Percentiles rank a stretch among this genome's conserved stretches.
phyloP scores from a whole-genome alignment of 208 protist species.

The Crithidia mellificae region DNA sequence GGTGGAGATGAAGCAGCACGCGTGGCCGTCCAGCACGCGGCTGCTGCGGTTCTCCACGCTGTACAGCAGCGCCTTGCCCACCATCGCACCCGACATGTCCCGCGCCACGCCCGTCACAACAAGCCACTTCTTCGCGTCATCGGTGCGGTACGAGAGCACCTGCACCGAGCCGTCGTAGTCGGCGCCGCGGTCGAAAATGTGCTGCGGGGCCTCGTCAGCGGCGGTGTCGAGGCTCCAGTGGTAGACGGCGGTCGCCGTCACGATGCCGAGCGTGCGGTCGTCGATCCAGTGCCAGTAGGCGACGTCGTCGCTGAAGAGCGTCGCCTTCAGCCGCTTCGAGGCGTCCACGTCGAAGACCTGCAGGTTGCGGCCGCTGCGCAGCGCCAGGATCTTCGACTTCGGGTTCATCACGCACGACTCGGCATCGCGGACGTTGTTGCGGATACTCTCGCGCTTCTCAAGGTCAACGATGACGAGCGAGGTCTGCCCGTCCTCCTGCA shows the following conservation, averaged over 20 bases:
- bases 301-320: slow-evolving; percentile 93
- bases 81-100: slow-evolving; percentile 75
- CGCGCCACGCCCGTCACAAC: slow-evolving; percentile 95
- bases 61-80: slow-evolving; percentile 97
- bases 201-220: slow-evolving; percentile 89
- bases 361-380: slow-evolving; percentile 95
- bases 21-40: slow-evolving; percentile 96
- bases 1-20: slow-evolving; percentile 93
- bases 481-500: slow-evolving; percentile 76
- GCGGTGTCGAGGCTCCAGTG: slow-evolving; percentile 96
- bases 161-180: slow-evolving; percentile 90
- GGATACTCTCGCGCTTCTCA: slow-evolving; percentile 94
- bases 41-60: slow-evolving; percentile 95
- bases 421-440: slow-evolving; percentile 97
- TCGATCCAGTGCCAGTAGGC: slow-evolving; percentile 98
- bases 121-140: slow-evolving; percentile 95
- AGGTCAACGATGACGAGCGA: slow-evolving; percentile 95
- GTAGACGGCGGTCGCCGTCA: slow-evolving; percentile 95
- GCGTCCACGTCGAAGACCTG: slow-evolving; percentile 99
- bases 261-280: slow-evolving; percentile 93
- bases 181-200: slow-evolving; percentile 95
- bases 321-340: slow-evolving; percentile 95
- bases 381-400: slow-evolving; percentile 94
- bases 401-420: slow-evolving; percentile 99
- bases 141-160: slow-evolving; percentile 98